Evolutionary conservation across 2,329 filamentous ascomycete genomes (phyloP), one percentile per base, ranked within the genome.

Genomic region (Scolecobasidium constrictum): DNA sequence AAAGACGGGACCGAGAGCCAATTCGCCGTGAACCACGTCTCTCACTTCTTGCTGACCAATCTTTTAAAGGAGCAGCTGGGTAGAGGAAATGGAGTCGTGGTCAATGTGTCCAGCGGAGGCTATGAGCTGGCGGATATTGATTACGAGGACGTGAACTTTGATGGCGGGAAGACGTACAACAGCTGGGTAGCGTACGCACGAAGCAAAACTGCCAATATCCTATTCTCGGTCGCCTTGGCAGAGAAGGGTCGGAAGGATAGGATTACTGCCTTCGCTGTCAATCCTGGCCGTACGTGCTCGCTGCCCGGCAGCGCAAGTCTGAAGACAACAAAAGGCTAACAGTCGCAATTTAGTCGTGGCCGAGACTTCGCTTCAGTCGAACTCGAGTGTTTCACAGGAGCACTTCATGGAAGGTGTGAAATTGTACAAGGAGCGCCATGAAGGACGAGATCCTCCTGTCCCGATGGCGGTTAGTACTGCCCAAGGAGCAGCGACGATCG

Each of bases 151-250:
- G 9, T 9, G 43, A 45, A 12, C 17, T 11, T 28, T 31, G 12
- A 40, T 45, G 33, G 46, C 43, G 40, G 52, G 19, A 45, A 44
- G 23, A 21, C n/a, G 3, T 45, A 45, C 16, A 57, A 59, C 20
- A 47, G 53, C 7, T 63, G 60, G 55, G 45, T 47, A 4, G 54
- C 61, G 12, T 68, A 67, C 47, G 68, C 63, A 0, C 64, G 69
- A 47, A 63, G 59, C 38, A 73, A 73, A 48, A 53, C 72, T 3
- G 70, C 71, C 0, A 66, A 70, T 46, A 49, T 71, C 4, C 53
- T 70, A 2, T 68, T 64, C 49, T 56, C 63, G 2, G 51, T 54
- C 5, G 59, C 66, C 39, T 50, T 73, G 3, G 60, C 65, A 2
- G 48, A 38, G n/a, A 18, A 23, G 28, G 15, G 5, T 13, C 16